Conservation (phyloP, 2,329 filamentous ascomycete genomes). For the Aspergillus ibericus region DNA sequence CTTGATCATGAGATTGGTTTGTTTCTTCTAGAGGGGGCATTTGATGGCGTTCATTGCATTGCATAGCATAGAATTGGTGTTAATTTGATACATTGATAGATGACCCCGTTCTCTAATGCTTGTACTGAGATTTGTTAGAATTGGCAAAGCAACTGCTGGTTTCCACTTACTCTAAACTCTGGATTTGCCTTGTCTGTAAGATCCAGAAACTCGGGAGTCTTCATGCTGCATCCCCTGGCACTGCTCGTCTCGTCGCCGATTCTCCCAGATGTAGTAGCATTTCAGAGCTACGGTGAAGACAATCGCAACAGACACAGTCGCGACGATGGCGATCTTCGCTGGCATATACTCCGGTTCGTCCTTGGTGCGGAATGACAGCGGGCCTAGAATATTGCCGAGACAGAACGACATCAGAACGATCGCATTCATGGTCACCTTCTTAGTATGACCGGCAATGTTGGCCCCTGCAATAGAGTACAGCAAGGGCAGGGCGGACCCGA, state of each 20-base stretch:
- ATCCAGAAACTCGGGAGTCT: conserved; percentile 31
- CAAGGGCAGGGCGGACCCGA: conserved; percentile 41
- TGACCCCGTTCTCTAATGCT: neutral
- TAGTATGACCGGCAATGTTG: conserved; percentile 52
- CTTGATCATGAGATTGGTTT: conserved; percentile 14
- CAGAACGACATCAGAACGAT: conserved; percentile 47
- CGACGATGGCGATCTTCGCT: conserved; percentile 43
- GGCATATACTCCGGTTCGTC: conserved; percentile 45
- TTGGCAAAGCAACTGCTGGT: neutral
- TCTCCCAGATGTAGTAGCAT: conserved; percentile 32
- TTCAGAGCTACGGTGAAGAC: conserved; percentile 25
- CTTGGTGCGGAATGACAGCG: conserved; percentile 45
- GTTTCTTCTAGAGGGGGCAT: neutral
- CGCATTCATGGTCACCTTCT: conserved; percentile 52
- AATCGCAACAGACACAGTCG: conserved; percentile 31
- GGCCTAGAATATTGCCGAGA: conserved; percentile 47
- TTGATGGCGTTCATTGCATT: conserved; percentile 5
- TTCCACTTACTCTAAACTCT: conserved; percentile 24
- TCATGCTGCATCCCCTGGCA: conserved; percentile 19
- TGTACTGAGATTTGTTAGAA: conserved; percentile 1
- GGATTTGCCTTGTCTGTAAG: too few relatives aligned
- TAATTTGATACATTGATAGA: neutral
- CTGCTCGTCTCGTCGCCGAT: conserved; percentile 26
- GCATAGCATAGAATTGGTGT: conserved; percentile 13
- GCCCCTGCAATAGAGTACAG: conserved; percentile 43